Conservation (phyloP, 495 filamentous ascomycete genomes). For the Aspergillus cristatus region DNA sequence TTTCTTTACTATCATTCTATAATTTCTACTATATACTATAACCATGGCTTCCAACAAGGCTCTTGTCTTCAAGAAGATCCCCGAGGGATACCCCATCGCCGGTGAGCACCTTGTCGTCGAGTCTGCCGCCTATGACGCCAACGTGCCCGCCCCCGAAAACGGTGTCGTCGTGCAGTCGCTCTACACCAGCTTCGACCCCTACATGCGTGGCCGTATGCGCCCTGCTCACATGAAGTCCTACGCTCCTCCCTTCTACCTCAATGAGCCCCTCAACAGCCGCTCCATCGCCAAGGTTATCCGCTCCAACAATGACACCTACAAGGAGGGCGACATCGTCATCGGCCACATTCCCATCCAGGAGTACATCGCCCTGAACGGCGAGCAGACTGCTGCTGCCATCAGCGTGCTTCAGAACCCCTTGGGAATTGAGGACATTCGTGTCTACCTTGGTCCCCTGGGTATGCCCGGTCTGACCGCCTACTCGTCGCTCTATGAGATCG, state of each 20-base stretch:
- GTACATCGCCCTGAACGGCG: conserved; percentile 34
- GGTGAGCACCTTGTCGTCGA: conserved; percentile 71
- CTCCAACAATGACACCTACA: conserved; percentile 51
- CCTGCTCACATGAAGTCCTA: conserved; percentile 50
- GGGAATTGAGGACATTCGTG: conserved; percentile 35
- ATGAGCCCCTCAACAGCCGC: conserved; percentile 47
- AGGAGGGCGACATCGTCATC: conserved; percentile 57
- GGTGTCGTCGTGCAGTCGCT: conserved; percentile 65
- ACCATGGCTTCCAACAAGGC: conserved; percentile 56
- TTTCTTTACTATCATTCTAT: no score
- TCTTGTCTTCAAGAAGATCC: conserved; percentile 68
- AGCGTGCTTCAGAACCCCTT: conserved; percentile 35
- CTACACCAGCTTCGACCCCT: conserved; percentile 81
- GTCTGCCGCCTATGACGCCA: conserved; percentile 53
- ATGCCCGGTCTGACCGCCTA: conserved; percentile 88
- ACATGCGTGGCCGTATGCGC: conserved; percentile 66
- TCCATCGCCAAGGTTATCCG: conserved; percentile 56
- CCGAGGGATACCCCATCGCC: conserved; percentile 55
- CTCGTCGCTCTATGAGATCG: conserved; percentile 71
- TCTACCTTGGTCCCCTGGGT: conserved; percentile 64
- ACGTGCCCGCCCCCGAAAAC: conserved; percentile 52
- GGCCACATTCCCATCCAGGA: conserved; percentile 53
- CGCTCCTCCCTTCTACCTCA: conserved; percentile 45
- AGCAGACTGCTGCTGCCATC: conserved; percentile 20
- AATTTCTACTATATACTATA: conserved; percentile 1